Evolutionary conservation across 164 flowering plant species (phyloP).

Genomic region (Sedum album): DNA sequence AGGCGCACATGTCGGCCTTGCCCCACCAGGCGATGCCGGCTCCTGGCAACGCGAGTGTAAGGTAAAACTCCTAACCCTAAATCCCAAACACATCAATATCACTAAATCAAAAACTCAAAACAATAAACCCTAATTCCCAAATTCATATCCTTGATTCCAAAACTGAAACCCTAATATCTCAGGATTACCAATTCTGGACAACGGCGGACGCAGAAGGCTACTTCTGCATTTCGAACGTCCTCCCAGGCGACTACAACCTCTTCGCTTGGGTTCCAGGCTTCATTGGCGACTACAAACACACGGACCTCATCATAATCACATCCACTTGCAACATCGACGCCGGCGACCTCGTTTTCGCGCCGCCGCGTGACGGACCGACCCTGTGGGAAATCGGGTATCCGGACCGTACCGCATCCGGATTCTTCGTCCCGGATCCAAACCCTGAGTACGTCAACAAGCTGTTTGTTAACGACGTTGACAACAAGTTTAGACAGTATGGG

Average conservation of each 20-base stretch:
- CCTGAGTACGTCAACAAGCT: slow-evolving; percentile 61
- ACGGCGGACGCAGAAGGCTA: slow-evolving; percentile 46
- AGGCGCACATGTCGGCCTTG: slow-evolving; percentile 76
- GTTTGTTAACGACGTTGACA: slow-evolving; percentile 54
- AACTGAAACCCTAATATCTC: slow-evolving; percentile 7
- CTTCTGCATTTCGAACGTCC: slow-evolving; percentile 41
- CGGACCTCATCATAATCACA: slow-evolving; percentile 29
- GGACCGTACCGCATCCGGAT: slow-evolving; percentile 76
- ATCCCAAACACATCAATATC: not conserved
- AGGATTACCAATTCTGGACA: slow-evolving; percentile 90
- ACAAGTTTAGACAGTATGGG: slow-evolving; percentile 80
- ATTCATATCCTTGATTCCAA: too few relatives aligned
- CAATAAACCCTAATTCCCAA: not conserved
- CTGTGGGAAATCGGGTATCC: slow-evolving; percentile 91
- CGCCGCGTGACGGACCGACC: slow-evolving; percentile 81
- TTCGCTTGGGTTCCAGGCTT: slow-evolving; percentile 75
- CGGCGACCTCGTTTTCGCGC: slow-evolving; percentile 52
- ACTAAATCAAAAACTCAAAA: not conserved
- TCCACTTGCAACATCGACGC: slow-evolving; percentile 47
- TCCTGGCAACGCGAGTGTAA: slow-evolving; percentile 94
- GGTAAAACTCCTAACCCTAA: slow-evolving; percentile 20
- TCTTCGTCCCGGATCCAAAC: slow-evolving; percentile 72
- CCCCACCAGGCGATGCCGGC: slow-evolving; percentile 67
- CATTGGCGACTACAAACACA: slow-evolving; percentile 62
- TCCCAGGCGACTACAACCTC: slow-evolving; percentile 59